phyloP scores from a whole-genome alignment of 129 eudicot genomes.

The Arctium lappa region DNA sequence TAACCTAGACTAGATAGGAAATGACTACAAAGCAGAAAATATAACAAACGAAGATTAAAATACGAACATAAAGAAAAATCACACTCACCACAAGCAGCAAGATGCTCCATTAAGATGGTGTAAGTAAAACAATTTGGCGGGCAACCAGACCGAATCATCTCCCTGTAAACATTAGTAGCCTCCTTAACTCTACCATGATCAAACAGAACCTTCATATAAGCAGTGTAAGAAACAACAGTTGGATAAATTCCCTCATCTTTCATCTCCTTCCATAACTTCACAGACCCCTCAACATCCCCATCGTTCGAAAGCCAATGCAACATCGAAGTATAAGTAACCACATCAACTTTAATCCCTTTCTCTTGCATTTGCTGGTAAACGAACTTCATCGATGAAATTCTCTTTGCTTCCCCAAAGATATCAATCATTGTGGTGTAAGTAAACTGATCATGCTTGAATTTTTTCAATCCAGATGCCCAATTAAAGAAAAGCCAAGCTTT shows the following conservation, averaged over 20 bases:
- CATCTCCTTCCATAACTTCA: slow-evolving; percentile 79
- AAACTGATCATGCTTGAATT: slow-evolving; percentile 81
- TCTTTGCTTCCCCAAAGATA: slow-evolving; percentile 88
- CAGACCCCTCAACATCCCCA: slow-evolving; percentile 78
- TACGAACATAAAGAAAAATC: neutral
- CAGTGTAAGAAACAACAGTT: slow-evolving; percentile 82
- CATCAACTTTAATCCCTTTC: slow-evolving; percentile 74
- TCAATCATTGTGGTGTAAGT: slow-evolving; percentile 94
- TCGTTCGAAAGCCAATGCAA: slow-evolving; percentile 87
- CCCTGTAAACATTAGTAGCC: slow-evolving; percentile 62
- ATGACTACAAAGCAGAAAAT: neutral
- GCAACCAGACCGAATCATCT: slow-evolving; percentile 70
- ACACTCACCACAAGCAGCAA: slow-evolving; percentile 73
- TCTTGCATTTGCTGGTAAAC: slow-evolving; percentile 77
- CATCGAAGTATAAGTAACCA: slow-evolving; percentile 73
- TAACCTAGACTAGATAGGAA: neutral
- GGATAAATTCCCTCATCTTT: slow-evolving; percentile 53
- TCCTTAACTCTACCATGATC: slow-evolving; percentile 60
- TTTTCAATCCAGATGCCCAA: slow-evolving; percentile 57
- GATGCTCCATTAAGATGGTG: slow-evolving; percentile 85
- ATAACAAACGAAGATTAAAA: neutral
- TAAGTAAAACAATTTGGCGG: slow-evolving; percentile 76
- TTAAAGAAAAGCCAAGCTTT: slow-evolving; percentile 89
- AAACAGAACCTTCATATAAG: slow-evolving; percentile 83
- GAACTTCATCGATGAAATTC: slow-evolving; percentile 75